phyloP scores from a whole-genome alignment of 2,329 filamentous ascomycete species.

The Fusarium ramigenum region DNA sequence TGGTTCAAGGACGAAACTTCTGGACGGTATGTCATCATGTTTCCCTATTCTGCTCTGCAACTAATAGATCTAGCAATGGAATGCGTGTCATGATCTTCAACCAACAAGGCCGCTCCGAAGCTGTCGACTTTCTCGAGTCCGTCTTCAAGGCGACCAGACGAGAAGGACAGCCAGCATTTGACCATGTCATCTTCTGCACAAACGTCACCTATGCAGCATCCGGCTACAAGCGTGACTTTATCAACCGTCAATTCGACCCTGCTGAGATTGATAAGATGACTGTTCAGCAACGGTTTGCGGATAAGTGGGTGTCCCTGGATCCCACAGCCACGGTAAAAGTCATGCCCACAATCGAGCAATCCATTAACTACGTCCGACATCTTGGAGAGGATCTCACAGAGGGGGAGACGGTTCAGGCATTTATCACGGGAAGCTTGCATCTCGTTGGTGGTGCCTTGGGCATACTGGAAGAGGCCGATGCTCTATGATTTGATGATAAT shows the following conservation, averaged over 20 bases:
- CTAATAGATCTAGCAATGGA: conserved; percentile 43
- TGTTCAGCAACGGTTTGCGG: conserved; percentile 62
- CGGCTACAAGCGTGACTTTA: conserved; percentile 65
- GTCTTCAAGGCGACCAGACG: conserved; percentile 52
- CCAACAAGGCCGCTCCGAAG: conserved; percentile 71
- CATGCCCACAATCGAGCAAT: conserved; percentile 64
- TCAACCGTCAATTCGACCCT: conserved; percentile 64
- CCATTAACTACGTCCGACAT: conserved; percentile 57
- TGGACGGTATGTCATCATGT: conserved; percentile 39
- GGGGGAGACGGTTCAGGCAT: conserved; percentile 54
- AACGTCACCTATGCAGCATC: conserved; percentile 69
- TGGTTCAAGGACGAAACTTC: conserved; percentile 77
- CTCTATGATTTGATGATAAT: conserved; percentile 44
- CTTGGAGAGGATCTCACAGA: conserved; percentile 46
- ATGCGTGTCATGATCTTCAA: conserved; percentile 82
- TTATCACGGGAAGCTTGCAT: conserved; percentile 72
- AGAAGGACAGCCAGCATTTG: conserved; percentile 59
- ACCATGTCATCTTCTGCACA: conserved; percentile 83
- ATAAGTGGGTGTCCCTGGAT: conserved; percentile 60
- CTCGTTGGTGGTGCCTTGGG: conserved; percentile 66
- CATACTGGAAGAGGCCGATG: conserved; percentile 58
- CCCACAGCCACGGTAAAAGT: conserved; percentile 57
- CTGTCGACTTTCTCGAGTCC: conserved; percentile 62
- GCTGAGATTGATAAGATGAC: conserved; percentile 61
- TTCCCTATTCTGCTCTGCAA: background rate